phyloP scores from a whole-genome alignment of 202 grass and related monocot genomes.

The Hordeum pubiflorum region DNA sequence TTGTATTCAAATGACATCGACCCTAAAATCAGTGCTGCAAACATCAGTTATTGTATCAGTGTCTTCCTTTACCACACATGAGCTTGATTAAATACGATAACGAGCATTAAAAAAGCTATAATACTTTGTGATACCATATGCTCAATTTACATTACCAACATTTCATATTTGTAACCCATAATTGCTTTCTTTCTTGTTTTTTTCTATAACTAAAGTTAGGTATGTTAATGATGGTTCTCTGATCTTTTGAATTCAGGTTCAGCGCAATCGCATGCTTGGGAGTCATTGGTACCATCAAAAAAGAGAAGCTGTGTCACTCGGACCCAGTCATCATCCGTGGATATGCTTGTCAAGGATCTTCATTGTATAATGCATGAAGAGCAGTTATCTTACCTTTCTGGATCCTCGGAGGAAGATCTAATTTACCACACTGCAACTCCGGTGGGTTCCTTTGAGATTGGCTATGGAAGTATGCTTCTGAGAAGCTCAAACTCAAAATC shows the following conservation, averaged over 20 bases:
- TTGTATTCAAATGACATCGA: neutral
- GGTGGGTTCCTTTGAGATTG: constrained; percentile 72
- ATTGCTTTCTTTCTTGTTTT: neutral
- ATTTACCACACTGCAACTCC: constrained; percentile 64
- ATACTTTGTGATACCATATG: neutral
- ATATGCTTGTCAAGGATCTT: constrained; percentile 88
- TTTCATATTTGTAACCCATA: neutral
- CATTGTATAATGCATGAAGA: constrained; percentile 80
- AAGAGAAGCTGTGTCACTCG: constrained; percentile 58
- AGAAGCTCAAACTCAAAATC: constrained; percentile 61
- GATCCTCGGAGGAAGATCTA: constrained; percentile 70
- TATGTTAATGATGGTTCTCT: constrained; percentile 12
- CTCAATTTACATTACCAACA: neutral
- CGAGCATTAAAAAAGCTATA: neutral
- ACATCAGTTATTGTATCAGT: neutral
- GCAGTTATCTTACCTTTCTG: constrained; percentile 49
- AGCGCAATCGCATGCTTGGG: constrained; percentile 83
- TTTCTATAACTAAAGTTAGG: neutral
- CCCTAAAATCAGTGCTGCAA: neutral
- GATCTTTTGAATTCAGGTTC: constrained; percentile 51
- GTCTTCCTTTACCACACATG: constrained; percentile 6
- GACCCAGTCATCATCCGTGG: constrained; percentile 53
- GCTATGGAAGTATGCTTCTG: constrained; percentile 85
- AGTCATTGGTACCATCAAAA: constrained; percentile 63
- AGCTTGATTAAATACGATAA: neutral